A percentile compares a stretch with the other conserved stretches of the same genome.
These are phyloP conservation scores for Epicoccum nigrum DNA, from an alignment of 2,329 filamentous ascomycete species.

Conservation along the genomic window DNA sequence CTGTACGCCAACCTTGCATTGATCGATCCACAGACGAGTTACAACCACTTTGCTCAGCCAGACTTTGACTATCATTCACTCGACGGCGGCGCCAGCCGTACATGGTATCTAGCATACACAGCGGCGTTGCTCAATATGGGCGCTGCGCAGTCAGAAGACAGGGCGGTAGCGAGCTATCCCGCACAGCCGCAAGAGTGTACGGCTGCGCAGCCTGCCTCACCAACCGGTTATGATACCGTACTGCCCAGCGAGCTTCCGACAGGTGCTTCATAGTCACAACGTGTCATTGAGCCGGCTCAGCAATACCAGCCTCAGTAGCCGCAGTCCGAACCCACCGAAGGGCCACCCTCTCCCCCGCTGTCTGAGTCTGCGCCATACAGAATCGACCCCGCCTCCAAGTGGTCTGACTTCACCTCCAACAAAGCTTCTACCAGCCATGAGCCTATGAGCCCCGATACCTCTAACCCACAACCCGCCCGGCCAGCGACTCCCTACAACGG, in stretches of 20 bases:
- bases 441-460: background rate
- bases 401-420: background rate
- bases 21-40: constrained; percentile 72
- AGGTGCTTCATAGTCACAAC: background rate
- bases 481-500: background rate
- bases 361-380: background rate
- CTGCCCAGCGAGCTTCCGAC: no score
- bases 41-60: constrained; percentile 72
- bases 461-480: background rate
- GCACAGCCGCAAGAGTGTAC: background rate
- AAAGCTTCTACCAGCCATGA: background rate
- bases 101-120: constrained; percentile 48
- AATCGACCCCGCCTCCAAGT: constrained; percentile 1
- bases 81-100: constrained; percentile 74
- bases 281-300: background rate
- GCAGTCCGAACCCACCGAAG: background rate
- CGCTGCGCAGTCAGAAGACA: background rate
- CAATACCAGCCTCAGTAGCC: background rate
- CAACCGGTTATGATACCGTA: no score
- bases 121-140: constrained; percentile 34
- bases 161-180: background rate
- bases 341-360: background rate
- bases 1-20: constrained; percentile 84
- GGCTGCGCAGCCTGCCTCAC: background rate
- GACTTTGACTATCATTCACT: constrained; percentile 72